These are phyloP conservation scores for Trichoderma oligosporum DNA, from an alignment of 2,329 filamentous ascomycete genomes.

Conservation along the genomic window DNA sequence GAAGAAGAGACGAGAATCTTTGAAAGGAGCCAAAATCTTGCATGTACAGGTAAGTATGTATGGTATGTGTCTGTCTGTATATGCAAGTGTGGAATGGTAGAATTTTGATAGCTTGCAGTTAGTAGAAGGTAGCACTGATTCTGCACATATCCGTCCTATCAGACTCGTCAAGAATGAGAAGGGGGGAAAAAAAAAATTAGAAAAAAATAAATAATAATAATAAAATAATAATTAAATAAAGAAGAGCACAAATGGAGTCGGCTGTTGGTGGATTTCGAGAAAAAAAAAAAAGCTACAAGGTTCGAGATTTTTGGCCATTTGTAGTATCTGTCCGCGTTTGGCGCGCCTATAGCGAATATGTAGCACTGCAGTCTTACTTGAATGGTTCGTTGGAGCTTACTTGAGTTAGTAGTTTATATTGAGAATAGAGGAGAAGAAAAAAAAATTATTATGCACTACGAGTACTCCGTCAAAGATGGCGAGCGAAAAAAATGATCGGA, in stretches of 20 bases:
- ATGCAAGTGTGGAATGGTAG: neutral
- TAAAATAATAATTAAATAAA: too few species aligned
- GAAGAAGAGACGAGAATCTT: too few species aligned
- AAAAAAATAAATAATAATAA: too few species aligned
- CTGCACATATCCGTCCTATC: neutral
- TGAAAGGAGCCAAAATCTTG: too few species aligned
- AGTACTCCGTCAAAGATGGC: too few species aligned
- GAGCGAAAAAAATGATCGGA: too few species aligned
- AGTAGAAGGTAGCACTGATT: neutral
- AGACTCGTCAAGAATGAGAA: neutral
- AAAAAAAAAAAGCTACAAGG: neutral
- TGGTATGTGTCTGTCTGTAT: neutral
- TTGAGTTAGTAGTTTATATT: too few species aligned
- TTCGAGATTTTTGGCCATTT: neutral
- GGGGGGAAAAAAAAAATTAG: neutral
- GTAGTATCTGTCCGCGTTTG: constrained; percentile 1
- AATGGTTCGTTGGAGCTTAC: too few species aligned
- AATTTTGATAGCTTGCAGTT: neutral
- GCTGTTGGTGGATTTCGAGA: neutral
- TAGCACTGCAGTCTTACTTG: too few species aligned
- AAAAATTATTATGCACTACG: too few species aligned
- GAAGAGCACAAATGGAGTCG: neutral
- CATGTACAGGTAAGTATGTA: too few species aligned
- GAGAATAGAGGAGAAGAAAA: too few species aligned
- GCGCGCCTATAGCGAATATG: constrained; percentile 6